Evolutionary conservation across 2,329 filamentous ascomycete genomes (phyloP).

Genomic region (Cladosporium sp.): DNA sequence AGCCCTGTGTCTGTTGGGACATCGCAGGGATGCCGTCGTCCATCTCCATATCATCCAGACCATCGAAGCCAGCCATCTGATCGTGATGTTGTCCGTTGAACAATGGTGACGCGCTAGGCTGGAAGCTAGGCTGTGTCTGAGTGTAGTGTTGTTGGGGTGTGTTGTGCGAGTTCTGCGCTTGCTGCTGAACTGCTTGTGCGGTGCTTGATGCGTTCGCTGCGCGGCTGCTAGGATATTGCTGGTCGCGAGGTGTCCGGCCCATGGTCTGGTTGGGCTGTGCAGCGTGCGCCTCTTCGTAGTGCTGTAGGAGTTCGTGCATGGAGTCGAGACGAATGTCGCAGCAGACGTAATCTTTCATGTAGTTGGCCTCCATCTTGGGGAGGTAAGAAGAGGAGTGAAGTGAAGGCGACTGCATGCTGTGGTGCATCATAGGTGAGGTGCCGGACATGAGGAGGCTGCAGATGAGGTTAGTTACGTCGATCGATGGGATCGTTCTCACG

Average conservation of each 20-base stretch:
- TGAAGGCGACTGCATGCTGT: constrained; percentile 74
- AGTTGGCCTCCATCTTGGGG: constrained; percentile 93
- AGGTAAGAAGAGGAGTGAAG: constrained; percentile 96
- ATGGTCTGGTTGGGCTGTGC: constrained; percentile 51
- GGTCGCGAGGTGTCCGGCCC: constrained; percentile 42
- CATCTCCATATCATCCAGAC: constrained; percentile 95
- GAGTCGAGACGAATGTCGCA: constrained; percentile 88
- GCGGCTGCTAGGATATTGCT: constrained; percentile 39
- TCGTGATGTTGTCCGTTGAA: constrained; percentile 38
- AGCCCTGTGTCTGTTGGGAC: constrained; percentile 40
- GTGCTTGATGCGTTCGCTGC: constrained; percentile 39
- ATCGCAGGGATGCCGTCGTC: constrained; percentile 74
- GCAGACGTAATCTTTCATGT: constrained; percentile 96
- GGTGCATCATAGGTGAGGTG: constrained; percentile 68
- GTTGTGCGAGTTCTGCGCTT: constrained; percentile 33
- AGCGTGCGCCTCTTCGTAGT: constrained; percentile 94
- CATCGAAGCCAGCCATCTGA: constrained; percentile 42
- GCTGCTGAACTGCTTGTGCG: constrained; percentile 39
- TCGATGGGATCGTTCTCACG: not conserved
- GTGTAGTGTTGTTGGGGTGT: constrained; percentile 27
- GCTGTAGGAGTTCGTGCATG: constrained; percentile 90
- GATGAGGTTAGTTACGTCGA: constrained; percentile 19
- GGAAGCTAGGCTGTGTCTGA: constrained; percentile 26
- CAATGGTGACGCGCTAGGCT: constrained; percentile 31
- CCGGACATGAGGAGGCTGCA: constrained; percentile 89